Percentiles rank a stretch among this genome's conserved stretches.
These are phyloP conservation scores for Cordyceps cicadae DNA, from an alignment of 2,329 filamentous ascomycete genomes.

Conservation along the genomic window DNA sequence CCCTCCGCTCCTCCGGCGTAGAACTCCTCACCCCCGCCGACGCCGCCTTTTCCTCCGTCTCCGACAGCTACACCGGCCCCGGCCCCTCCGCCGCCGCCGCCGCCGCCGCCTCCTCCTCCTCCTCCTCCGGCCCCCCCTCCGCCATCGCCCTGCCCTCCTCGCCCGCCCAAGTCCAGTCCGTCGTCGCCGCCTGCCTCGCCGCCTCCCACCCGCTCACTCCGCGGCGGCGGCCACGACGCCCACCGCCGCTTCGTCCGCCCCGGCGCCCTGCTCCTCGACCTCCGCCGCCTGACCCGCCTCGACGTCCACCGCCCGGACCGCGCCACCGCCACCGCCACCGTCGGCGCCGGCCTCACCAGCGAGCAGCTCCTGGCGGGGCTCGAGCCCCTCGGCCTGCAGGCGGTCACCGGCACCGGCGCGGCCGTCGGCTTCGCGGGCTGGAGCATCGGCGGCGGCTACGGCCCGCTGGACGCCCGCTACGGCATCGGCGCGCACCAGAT, in stretches of 20 bases:
- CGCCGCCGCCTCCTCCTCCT: too few relatives aligned
- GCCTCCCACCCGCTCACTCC: constrained; percentile 1
- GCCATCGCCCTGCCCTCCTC: constrained; percentile 2
- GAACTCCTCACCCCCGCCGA: background rate
- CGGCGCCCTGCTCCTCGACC: constrained; percentile 11
- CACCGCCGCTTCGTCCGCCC: constrained; percentile 9
- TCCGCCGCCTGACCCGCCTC: constrained; percentile 10
- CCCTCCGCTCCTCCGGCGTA: background rate
- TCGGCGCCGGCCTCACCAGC: constrained; percentile 11
- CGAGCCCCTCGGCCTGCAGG: constrained; percentile 9
- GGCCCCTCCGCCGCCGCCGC: background rate
- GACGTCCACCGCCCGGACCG: constrained; percentile 7
- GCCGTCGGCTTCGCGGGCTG: constrained; percentile 28
- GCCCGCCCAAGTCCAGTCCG: background rate
- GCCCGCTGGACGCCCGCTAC: constrained; percentile 19
- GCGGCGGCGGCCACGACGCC: constrained; percentile 13
- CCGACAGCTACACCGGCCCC: constrained; percentile 2
- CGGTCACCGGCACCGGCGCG: constrained; percentile 16
- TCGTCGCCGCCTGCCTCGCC: constrained; percentile 6
- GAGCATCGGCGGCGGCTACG: constrained; percentile 29
- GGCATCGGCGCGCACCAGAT: constrained; percentile 32
- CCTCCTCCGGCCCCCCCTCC: background rate
- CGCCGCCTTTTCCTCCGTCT: background rate
- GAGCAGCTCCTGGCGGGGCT: constrained; percentile 9
- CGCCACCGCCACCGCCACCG: background rate